Evolutionary conservation across 208 protist genomes (phyloP), one percentile per base, ranked within the genome.

Genomic region (Polymyxa betae): DNA sequence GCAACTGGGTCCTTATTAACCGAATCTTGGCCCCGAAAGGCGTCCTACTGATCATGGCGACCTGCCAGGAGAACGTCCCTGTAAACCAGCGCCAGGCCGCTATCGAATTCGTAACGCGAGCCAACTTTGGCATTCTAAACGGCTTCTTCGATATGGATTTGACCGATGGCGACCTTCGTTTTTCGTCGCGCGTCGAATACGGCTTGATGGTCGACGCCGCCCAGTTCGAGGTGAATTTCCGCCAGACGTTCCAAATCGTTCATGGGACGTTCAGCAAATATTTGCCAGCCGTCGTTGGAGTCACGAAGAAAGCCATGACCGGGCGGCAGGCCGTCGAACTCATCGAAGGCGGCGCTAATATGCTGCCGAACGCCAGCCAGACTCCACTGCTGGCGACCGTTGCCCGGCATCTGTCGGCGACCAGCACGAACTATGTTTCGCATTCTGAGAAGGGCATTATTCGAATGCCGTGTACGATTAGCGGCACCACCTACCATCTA

Each of bases 211-310:
- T 32, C 29, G 29, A 66, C 54, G 29, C 20, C 54, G 20, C 20
- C 54, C 54, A 66, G 29, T 66, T 66, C 54, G 54, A 66, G 54
- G 54, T 29, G 20, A 66, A 66, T 66, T 66, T 66, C 54, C 54
- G 54, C 54, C 54, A 66, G 29, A 66, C 54, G 54, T 66, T 66
- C 54, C 54, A 66, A 29, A 66, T 66, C 54, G 54, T 66, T 16
- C 54, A 66, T 66, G 54, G 54, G 20, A 66, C 54, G 54, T 66
- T 66, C 54, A 66, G 54, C 54, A 66, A 66, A 29, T 66, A 66
- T 29, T 29, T 66, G 54, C 54, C 54, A 29, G 54, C 20, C 54
- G 54, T 66, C 29, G 54, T 66, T 29, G 54, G 54, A 16, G 54
- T 66, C 54, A 66, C 54, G 54, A 66, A 66, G 29, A 16, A 29